Base-by-base conservation (phyloP, 2,329 filamentous ascomycete genomes). In the Colletotrichum sojae region DNA sequence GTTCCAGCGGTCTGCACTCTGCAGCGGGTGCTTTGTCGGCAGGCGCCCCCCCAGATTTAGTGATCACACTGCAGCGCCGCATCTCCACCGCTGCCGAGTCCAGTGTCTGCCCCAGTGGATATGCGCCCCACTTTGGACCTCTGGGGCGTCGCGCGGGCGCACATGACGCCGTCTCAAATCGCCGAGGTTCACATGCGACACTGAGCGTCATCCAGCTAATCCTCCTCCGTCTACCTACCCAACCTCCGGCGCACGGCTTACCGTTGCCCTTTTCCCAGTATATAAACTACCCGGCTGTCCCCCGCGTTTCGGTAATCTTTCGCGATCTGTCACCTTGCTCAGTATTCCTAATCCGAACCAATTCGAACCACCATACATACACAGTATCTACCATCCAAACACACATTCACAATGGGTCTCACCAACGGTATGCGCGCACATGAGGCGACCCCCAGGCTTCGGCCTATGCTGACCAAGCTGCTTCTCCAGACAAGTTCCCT, bases 401-500 rank as follows among this genome's bases (percentile, higher is more conserved):
- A 59, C 4, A 31, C n/a, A 39, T 20, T 20, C 82, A 86, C 73
- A 75, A 94, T 94, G 92, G 85, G 89, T 87, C 86, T 94, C 83
- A 91, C 91, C 82, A 90, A 91, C 83, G 88, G 92, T 93, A 84
- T 74, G 85, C 63, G 58, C 22, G 1, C 31, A 9, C 13, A 15
- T 5, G 5, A 53, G 6, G 2, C 4, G 10, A 5, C 5, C 6
- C 60, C 43, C 43, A n/a, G 39, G 31, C 12, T 45, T 25, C 20
- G 39, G 5, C 16, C 25, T 20, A 54, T 39, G 40, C 62, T 72
- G 48, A 70, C n/a, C 9, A 5, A 3, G 3, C 27, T 20, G 9
- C 18, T 56, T 36, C 6, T n/a, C 12, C 75, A 94, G 92, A 90
- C 82, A 90, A 91, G 74, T 98, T 97, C 84, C 95, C 96, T 73